phyloP scores from a whole-genome alignment of 352 stramenopile genomes.

The Globisporangium lucens region DNA sequence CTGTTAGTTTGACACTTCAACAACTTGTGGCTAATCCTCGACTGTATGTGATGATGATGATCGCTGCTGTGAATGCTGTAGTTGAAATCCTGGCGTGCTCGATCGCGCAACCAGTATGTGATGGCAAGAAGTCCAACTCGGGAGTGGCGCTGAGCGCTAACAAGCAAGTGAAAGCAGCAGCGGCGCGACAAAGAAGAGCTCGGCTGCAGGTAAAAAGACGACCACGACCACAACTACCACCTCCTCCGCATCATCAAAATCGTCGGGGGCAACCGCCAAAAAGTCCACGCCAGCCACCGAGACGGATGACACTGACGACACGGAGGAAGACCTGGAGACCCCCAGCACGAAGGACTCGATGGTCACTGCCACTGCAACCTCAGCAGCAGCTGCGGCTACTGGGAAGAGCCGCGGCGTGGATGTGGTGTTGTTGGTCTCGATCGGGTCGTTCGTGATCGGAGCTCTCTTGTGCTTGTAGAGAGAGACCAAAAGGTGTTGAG shows the following conservation, averaged over 20 bases:
- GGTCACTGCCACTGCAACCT: background rate
- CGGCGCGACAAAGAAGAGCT: constrained; percentile 21
- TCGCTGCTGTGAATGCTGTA: constrained; percentile 8
- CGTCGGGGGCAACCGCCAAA: background rate
- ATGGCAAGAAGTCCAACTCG: constrained; percentile 44
- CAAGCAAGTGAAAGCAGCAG: background rate
- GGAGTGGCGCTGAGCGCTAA: constrained; percentile 6
- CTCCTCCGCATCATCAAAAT: background rate
- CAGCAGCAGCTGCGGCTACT: background rate
- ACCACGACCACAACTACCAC: background rate
- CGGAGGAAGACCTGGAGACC: background rate
- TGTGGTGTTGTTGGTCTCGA: background rate
- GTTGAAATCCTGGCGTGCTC: constrained; percentile 48
- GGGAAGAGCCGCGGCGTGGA: background rate
- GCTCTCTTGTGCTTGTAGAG: constrained; percentile 5
- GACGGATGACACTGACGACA: background rate
- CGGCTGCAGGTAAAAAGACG: no score
- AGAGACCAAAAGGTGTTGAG: background rate
- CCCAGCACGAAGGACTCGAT: background rate
- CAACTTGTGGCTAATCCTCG: background rate
- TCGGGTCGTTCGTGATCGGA: background rate
- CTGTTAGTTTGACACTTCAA: no score
- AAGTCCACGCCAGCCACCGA: background rate
- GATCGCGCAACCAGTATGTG: constrained; percentile 47
- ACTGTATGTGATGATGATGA: background rate